Evolutionary conservation across 2,329 filamentous ascomycete species (phyloP), one percentile per base, ranked within the genome.

Genomic region (Tolypocladium ovalisporum): DNA sequence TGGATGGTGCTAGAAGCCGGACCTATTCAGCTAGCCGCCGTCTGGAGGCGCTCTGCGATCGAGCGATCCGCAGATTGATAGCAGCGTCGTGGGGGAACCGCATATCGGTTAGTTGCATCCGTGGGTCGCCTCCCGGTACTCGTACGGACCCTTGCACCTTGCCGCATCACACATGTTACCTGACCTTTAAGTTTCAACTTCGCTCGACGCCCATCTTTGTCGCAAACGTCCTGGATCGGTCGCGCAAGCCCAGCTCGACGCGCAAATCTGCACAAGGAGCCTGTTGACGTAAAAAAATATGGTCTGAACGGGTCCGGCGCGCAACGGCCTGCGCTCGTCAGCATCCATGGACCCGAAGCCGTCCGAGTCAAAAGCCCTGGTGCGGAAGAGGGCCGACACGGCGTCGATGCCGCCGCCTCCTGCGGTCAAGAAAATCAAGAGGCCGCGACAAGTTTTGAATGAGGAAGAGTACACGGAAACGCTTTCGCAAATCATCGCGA

Each of bases 381-480:
- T 85, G 56, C 82, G 81, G 57, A 91, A 90, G 74, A 79, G 85
- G 61, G 77, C 88, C 56, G 86, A 90, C 58, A 81, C 76, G 32
- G 84, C 88, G 57, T 76, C 76, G 63, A 97, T 97, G 91, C 88
- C 90, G 19, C 91, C 92, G 13, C 92, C 93, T 7, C 90, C 91
- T 4, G 81, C 85, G 0, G 78, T 86, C 47, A 97, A 96, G 71
- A 87, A 90, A 58, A 96, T 97, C 67, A 97, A 97, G 73, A 83
- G 94, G 55, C 94, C 94, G 0, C 85, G 87, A 61, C 88, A 87
- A 61, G 85, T 97, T 34, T 82, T 99, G 34, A 90, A 96, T 70
- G 94, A 99, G 78, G 93, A 99, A 64, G 85, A 88, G 56, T 99
- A 99, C 72, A 94, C 90, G 2, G 85, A 91, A 58, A 88, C 89